These are phyloP conservation scores for Pisolithus albus DNA, from an alignment of 768 basidiomycete genomes.

Conservation along the genomic window DNA sequence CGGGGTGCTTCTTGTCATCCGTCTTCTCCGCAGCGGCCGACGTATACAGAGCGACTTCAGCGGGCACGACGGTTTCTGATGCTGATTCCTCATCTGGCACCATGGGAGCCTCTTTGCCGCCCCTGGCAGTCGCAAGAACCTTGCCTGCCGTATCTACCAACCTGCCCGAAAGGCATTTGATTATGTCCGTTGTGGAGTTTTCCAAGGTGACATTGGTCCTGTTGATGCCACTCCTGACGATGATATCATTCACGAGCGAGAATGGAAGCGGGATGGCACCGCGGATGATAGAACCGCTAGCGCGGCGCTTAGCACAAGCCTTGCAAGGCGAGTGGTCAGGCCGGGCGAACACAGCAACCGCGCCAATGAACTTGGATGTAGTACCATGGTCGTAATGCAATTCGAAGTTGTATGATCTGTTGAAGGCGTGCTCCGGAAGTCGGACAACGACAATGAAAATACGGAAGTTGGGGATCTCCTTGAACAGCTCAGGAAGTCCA, in stretches of 20 bases:
- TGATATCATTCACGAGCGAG: constrained; percentile 16
- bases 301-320: constrained; percentile 20
- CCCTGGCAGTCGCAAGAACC: constrained; percentile 13
- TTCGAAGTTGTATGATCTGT: constrained; percentile 19
- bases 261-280: constrained; percentile 21
- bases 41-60: constrained; percentile 17
- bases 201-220: constrained; percentile 8
- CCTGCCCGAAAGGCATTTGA: constrained; percentile 7
- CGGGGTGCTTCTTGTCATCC: constrained; percentile 11
- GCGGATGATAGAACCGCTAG: constrained; percentile 10
- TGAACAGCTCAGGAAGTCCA: constrained; percentile 12
- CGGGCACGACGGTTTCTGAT: constrained; percentile 11
- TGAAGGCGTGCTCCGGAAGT: constrained; percentile 21
- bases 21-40: constrained; percentile 15
- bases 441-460: constrained; percentile 19
- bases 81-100: constrained; percentile 4
- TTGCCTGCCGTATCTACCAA: constrained; percentile 13
- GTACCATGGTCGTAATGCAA: constrained; percentile 10
- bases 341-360: constrained; percentile 19
- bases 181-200: constrained; percentile 9
- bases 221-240: constrained; percentile 7
- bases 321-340: constrained; percentile 18
- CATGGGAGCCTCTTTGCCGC: neutral
- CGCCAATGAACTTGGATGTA: constrained; percentile 11
- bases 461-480: constrained; percentile 19